phyloP scores from a whole-genome alignment of 73 alveolate species.

The Effrenium voratum region DNA sequence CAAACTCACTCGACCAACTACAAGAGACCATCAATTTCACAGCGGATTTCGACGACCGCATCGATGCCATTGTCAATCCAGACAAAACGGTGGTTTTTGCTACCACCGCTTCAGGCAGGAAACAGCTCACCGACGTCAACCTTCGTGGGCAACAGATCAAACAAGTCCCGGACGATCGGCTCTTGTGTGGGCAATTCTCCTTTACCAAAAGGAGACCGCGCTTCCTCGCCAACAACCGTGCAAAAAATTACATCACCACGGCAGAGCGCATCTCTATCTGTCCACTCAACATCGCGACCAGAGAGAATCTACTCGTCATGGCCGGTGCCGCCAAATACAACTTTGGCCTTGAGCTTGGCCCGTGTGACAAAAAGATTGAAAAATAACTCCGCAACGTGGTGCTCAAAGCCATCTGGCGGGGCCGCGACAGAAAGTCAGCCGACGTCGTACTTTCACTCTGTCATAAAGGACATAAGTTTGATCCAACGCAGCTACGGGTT shows the following conservation, averaged over 20 bases:
- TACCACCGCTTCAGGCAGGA: background rate
- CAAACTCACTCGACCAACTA: background rate
- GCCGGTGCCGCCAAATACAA: background rate
- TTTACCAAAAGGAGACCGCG: background rate
- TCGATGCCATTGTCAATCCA: background rate
- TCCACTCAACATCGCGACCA: background rate
- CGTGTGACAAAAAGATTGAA: background rate
- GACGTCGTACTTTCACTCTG: background rate
- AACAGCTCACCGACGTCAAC: background rate
- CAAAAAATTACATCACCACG: background rate
- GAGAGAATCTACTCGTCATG: background rate
- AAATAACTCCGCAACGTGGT: background rate
- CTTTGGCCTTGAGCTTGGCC: background rate
- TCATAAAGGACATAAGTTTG: background rate
- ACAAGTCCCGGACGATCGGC: background rate
- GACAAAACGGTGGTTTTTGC: background rate
- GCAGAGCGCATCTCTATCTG: background rate
- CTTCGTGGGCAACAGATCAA: background rate
- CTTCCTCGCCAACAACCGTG: background rate
- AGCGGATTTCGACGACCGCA: background rate
- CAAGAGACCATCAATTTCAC: background rate
- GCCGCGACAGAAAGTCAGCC: background rate
- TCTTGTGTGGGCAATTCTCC: background rate
- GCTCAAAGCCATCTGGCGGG: background rate
- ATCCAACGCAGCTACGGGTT: background rate